phyloP scores from a whole-genome alignment of 2,329 filamentous ascomycete genomes.

The Phyllosticta citriasiana region DNA sequence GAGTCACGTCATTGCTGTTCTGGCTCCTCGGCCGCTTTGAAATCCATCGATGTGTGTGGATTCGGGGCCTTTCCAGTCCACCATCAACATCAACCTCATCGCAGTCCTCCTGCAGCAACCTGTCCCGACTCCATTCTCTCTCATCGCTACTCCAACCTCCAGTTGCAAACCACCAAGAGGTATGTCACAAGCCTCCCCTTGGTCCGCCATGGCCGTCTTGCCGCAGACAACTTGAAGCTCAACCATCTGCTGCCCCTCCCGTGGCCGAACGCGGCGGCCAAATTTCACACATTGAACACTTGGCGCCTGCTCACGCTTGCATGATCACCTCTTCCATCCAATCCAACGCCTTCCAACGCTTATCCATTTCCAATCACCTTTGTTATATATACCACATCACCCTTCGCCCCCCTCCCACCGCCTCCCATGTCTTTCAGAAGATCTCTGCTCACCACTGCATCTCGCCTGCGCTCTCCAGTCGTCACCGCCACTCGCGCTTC shows the following conservation, averaged over 20 bases:
- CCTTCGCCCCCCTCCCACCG: slow-evolving; percentile 1
- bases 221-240: neutral
- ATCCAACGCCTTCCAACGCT: slow-evolving; percentile 15
- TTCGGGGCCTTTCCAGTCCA: no score
- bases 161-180: neutral
- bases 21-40: slow-evolving; percentile 6
- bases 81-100: neutral
- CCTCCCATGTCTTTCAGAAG: slow-evolving; percentile 27
- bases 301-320: slow-evolving; percentile 3
- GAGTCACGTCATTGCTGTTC: slow-evolving; percentile 5
- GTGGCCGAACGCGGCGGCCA: slow-evolving; percentile 8
- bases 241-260: slow-evolving; percentile 4
- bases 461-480: slow-evolving; percentile 22
- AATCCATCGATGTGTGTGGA: neutral
- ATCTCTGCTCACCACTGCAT: slow-evolving; percentile 32
- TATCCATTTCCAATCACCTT: slow-evolving; percentile 5
- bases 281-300: slow-evolving; percentile 5
- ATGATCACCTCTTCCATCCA: slow-evolving; percentile 22
- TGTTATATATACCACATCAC: slow-evolving; percentile 18
- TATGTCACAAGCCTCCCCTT: neutral
- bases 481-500: slow-evolving; percentile 15
- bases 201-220: neutral
- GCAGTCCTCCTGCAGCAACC: neutral
- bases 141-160: neutral
- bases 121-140: neutral